Evolutionary conservation across 495 filamentous ascomycete species (phyloP).

Genomic region (Chaetomium fimeti): DNA sequence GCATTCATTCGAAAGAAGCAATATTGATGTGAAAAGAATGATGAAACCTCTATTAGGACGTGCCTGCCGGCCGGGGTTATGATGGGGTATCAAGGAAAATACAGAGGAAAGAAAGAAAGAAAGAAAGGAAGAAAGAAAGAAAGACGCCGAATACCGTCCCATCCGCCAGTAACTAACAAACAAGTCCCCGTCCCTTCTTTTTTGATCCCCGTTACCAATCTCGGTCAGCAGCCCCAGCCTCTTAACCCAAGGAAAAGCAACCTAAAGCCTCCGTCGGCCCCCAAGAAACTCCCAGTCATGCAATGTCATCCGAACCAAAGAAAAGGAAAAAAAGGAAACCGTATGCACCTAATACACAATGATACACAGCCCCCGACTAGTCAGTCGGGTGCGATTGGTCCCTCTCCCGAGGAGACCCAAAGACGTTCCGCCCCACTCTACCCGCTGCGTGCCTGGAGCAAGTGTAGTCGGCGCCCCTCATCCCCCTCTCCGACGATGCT

Average conservation of each 20-base stretch:
- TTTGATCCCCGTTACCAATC: background rate
- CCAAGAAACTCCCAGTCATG: conserved; percentile 5
- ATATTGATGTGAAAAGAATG: background rate
- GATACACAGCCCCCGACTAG: background rate
- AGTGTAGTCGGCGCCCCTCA: conserved; percentile 29
- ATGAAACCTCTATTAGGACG: conserved; percentile 11
- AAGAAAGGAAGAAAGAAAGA: too few relatives aligned
- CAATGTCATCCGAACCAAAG: background rate
- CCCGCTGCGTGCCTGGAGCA: conserved; percentile 33
- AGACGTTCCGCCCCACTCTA: conserved; percentile 22
- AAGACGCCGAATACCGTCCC: background rate
- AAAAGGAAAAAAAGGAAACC: background rate
- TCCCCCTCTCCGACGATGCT: conserved; percentile 27
- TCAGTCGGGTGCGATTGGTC: background rate
- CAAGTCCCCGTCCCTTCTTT: background rate
- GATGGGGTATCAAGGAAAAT: conserved; percentile 13
- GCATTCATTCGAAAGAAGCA: background rate
- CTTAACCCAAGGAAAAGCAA: background rate
- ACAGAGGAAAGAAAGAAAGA: conserved; percentile 11
- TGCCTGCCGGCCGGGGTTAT: conserved; percentile 1
- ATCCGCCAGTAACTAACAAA: background rate
- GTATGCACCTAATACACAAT: background rate
- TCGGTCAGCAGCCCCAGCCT: background rate
- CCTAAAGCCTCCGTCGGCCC: background rate
- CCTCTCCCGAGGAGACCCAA: background rate